phyloP scores from a whole-genome alignment of 2,329 filamentous ascomycete species.

The Verticillium longisporum region DNA sequence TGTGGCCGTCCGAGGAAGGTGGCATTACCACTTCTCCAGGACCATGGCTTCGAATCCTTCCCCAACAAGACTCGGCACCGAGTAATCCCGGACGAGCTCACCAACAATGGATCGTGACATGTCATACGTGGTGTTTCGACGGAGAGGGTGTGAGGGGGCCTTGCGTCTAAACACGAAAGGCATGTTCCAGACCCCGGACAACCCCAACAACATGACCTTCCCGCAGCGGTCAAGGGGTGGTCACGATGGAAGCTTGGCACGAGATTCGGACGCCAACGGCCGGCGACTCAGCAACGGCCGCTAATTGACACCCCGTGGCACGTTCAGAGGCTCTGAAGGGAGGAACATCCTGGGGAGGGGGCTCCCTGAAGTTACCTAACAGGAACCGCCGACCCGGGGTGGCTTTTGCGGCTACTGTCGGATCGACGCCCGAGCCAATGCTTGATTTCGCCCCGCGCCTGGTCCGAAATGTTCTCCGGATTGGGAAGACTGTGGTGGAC shows the following conservation, averaged over 20 bases:
- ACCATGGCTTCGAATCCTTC: neutral
- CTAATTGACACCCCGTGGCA: neutral
- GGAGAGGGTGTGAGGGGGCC: neutral
- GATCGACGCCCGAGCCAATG: neutral
- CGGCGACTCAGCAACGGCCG: neutral
- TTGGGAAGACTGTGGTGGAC: neutral
- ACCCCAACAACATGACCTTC: neutral
- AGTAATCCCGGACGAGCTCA: neutral
- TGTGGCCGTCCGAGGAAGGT: too few relatives aligned
- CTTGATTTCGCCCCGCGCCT: neutral
- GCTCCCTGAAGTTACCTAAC: neutral
- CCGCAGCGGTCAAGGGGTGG: neutral
- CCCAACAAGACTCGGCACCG: neutral
- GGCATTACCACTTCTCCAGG: too few relatives aligned
- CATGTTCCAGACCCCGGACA: neutral
- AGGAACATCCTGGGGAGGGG: neutral
- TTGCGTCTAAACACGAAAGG: neutral
- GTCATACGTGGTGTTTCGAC: neutral
- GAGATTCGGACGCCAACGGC: neutral
- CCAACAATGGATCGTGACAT: neutral
- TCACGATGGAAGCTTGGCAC: neutral
- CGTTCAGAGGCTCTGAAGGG: neutral
- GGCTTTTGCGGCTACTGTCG: neutral
- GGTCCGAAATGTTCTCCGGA: neutral
- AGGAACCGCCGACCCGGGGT: neutral